Evolutionary conservation across 495 filamentous ascomycete genomes (phyloP).

Genomic region (Pseudoneurospora amorphoporcata): DNA sequence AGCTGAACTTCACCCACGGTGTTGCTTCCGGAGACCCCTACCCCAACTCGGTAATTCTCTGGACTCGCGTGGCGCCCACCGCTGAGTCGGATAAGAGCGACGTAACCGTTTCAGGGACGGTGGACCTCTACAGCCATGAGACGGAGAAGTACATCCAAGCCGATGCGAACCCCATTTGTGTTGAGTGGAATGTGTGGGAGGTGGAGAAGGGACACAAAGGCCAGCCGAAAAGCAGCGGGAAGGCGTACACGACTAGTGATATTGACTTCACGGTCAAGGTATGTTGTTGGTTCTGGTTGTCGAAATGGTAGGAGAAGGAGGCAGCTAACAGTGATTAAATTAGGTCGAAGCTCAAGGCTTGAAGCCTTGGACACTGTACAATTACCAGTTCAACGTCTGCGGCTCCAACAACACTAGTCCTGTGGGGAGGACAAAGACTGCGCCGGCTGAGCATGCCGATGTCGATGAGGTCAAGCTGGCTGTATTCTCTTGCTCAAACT

Average conservation of each 20-base stretch:
- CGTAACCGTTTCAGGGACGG: conserved; percentile 42
- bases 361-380: conserved; percentile 45
- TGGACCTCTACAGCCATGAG: conserved; percentile 46
- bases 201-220: conserved; percentile 14
- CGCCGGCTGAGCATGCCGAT: conserved; percentile 28
- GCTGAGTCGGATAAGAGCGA: conserved; percentile 42
- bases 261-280: conserved; percentile 59
- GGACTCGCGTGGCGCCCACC: conserved; percentile 49
- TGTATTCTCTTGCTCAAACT: conserved; percentile 44
- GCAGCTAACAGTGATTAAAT: conserved; percentile 14
- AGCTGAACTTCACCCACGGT: conserved; percentile 22
- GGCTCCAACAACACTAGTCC: conserved; percentile 33
- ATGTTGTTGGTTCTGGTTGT: background rate
- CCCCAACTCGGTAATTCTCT: conserved; percentile 50
- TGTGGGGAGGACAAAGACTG: conserved; percentile 43
- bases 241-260: conserved; percentile 50
- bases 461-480: conserved; percentile 33
- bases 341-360: conserved; percentile 46
- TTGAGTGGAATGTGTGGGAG: conserved; percentile 35
- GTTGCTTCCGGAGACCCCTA: conserved; percentile 57
- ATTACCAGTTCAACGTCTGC: conserved; percentile 43
- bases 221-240: conserved; percentile 35
- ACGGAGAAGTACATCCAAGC: conserved; percentile 39
- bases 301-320: background rate
- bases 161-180: conserved; percentile 48